Evolutionary conservation across 805 yeast genomes (phyloP), one percentile per base, ranked within the genome.

Genomic region (Kluyveromyces lactis): DNA sequence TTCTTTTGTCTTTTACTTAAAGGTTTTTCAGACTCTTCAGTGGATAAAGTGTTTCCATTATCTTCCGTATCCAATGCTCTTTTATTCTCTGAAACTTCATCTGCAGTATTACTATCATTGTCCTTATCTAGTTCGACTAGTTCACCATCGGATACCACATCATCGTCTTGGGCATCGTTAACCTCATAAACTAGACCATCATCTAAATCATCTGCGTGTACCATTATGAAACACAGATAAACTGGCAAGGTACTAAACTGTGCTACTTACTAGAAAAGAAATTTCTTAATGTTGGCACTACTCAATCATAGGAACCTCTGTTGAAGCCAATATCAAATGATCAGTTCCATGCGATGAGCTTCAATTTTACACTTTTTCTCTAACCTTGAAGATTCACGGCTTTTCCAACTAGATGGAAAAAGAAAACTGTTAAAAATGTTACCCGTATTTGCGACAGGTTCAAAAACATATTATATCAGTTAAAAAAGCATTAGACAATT

Each of bases 141-240:
- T 13, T 58, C 64, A 10, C 48, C 50, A 9, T 47, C 58, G 27
- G 53, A 59, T 11, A n/a, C n/a, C 13, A 58, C 64, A 11, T 49
- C 50, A 8, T 47, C 58, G 27, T 53, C 59, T n/a, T n/a, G n/a
- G 10, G 10, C 70, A 3, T 62, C 49, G 29, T 71, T 74, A 18
- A 73, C 66, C 4, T 67, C 71, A 53, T 82, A 83, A 3, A 70
- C 81, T 36, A 86, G 64, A 2, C 86, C 90, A 55, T 85, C 95
- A 38, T 84, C 89, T 42, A 86, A 66, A 44, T 81, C 95, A 58
- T 86, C 95, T 12, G 72, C 82, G 31, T 56, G 52, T 6, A 55
- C 46, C 61, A 56, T 56, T 11, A 5, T 27, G n/a, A n/a, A n/a
- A n/a, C n/a, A n/a, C n/a, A n/a, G n/a, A n/a, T n/a, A n/a, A n/a